Conservation (phyloP, 495 filamentous ascomycete genomes). For the Penicillium dipodomyicola region DNA sequence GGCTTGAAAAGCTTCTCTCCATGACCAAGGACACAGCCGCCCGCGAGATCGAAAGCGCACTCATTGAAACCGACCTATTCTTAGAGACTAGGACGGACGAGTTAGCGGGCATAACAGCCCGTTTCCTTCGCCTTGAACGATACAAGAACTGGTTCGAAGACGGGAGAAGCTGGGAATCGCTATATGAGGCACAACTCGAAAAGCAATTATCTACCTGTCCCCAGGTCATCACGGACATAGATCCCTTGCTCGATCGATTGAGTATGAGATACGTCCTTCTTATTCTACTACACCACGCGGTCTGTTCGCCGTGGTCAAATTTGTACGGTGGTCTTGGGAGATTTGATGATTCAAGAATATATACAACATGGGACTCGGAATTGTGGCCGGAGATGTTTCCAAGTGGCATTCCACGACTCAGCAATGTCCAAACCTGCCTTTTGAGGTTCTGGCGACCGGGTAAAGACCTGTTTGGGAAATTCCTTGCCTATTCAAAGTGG, state of each 20-base stretch:
- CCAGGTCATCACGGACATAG: neutral
- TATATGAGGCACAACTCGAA: neutral
- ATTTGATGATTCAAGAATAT: neutral
- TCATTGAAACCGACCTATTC: neutral
- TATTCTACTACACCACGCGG: neutral
- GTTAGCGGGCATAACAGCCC: neutral
- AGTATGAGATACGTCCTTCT: neutral
- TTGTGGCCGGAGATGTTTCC: neutral
- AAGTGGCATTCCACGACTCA: neutral
- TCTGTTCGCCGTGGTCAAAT: neutral
- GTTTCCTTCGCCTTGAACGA: neutral
- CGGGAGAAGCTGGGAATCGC: neutral
- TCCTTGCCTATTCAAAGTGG: neutral
- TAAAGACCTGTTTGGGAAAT: neutral
- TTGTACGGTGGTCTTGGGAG: neutral
- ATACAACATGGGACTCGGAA: neutral
- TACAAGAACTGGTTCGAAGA: slow-evolving; percentile 1
- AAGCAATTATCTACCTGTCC: neutral
- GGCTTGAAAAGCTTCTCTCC: neutral
- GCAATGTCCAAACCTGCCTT: neutral
- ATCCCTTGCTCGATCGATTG: neutral
- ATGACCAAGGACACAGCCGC: neutral
- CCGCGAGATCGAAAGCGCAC: neutral
- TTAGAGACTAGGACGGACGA: neutral
- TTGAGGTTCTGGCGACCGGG: neutral